phyloP scores from a whole-genome alignment of 1,139 yeast genomes.

The Candida sp. region DNA sequence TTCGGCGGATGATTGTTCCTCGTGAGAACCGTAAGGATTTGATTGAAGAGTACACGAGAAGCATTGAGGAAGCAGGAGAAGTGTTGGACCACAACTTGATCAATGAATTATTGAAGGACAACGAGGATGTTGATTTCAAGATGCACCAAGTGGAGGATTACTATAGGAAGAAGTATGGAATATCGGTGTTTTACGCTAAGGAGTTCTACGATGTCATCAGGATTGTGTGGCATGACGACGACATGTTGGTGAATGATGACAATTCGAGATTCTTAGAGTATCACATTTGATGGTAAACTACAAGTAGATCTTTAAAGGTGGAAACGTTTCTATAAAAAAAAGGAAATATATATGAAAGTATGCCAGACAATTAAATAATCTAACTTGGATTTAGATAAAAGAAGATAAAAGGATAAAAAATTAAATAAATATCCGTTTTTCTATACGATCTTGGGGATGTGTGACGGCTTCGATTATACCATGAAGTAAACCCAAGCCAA shows the following conservation, averaged over 20 bases:
- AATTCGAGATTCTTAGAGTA: conserved; percentile 39
- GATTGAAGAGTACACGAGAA: conserved; percentile 56
- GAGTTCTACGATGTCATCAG: conserved; percentile 80
- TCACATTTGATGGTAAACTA: conserved; percentile 26
- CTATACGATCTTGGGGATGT: neutral
- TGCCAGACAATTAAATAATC: neutral
- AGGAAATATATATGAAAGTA: neutral
- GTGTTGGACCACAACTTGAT: conserved; percentile 22
- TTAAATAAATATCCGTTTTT: neutral
- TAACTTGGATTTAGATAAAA: neutral
- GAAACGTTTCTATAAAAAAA: neutral
- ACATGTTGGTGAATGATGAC: conserved; percentile 34
- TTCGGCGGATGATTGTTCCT: conserved; percentile 68
- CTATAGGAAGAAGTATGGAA: conserved; percentile 54
- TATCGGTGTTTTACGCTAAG: conserved; percentile 66
- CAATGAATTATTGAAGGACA: conserved; percentile 42
- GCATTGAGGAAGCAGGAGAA: conserved; percentile 33
- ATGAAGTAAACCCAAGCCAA: neutral
- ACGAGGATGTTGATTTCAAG: conserved; percentile 30
- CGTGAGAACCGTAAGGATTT: conserved; percentile 72
- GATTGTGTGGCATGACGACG: conserved; percentile 66
- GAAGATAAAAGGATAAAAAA: neutral
- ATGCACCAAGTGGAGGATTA: conserved; percentile 51
- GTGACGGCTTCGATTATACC: neutral
- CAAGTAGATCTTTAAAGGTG: too few relatives aligned